These are phyloP conservation scores for Onygenales sp. DNA, from an alignment of 2,329 filamentous ascomycete species.

Conservation along the genomic window DNA sequence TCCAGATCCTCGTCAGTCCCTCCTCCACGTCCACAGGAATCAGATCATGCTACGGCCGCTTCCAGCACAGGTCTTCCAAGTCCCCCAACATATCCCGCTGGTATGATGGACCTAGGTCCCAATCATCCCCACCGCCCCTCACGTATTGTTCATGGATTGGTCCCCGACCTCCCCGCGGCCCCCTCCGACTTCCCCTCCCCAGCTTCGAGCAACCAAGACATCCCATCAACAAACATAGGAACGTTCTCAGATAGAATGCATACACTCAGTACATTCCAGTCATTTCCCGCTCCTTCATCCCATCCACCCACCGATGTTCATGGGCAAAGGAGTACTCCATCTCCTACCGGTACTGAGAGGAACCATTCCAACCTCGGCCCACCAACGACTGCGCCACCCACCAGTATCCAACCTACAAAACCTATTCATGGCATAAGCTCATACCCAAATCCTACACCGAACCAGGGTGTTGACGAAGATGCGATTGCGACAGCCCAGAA, in stretches of 20 bases:
- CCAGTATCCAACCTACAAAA: constrained; percentile 21
- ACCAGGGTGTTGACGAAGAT: constrained; percentile 53
- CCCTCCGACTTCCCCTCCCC: constrained; percentile 25
- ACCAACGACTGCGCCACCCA: constrained; percentile 7
- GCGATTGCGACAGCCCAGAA: constrained; percentile 77
- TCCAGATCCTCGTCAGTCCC: constrained; percentile 34
- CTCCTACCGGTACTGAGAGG: constrained; percentile 6
- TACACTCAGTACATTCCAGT: constrained; percentile 25
- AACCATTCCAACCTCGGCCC: not conserved
- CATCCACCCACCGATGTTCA: constrained; percentile 17
- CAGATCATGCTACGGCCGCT: constrained; percentile 14
- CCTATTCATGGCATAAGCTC: constrained; percentile 18
- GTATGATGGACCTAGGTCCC: constrained; percentile 11
- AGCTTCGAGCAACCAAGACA: constrained; percentile 7
- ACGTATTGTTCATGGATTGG: constrained; percentile 16
- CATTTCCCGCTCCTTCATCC: constrained; percentile 30
- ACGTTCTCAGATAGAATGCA: constrained; percentile 7
- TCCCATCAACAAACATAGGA: constrained; percentile 12
- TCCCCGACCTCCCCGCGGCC: constrained; percentile 30
- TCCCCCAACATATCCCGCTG: constrained; percentile 8
- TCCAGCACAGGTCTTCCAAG: constrained; percentile 11
- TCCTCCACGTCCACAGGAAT: constrained; percentile 14
- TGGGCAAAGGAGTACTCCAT: constrained; percentile 7
- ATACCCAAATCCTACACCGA: constrained; percentile 13
- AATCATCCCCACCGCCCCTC: constrained; percentile 17